Evolutionary conservation across 2,329 filamentous ascomycete species (phyloP).

Genomic region (Myriosclerotinia scirpicola): DNA sequence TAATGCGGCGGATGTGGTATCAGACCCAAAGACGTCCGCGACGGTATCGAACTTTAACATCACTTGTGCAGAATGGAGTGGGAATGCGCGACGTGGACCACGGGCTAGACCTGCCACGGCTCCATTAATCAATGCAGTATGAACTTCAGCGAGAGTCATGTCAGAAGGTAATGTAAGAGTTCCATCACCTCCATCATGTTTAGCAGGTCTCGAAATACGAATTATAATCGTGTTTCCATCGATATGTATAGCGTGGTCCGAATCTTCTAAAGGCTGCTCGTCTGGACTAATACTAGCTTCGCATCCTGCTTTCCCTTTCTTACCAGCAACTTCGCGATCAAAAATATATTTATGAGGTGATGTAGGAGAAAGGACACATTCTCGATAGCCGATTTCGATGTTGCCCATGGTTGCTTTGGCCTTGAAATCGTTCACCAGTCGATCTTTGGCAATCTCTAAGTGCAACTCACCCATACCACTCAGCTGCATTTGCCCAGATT

Average conservation of each 20-base stretch:
- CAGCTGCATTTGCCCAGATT: slow-evolving; percentile 88
- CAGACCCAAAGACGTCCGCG: slow-evolving; percentile 63
- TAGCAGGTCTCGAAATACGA: slow-evolving; percentile 41
- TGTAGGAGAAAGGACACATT: slow-evolving; percentile 65
- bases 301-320: slow-evolving; percentile 74
- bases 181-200: slow-evolving; percentile 42
- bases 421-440: slow-evolving; percentile 85
- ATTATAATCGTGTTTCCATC: slow-evolving; percentile 73
- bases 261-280: slow-evolving; percentile 44
- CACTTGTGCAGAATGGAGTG: slow-evolving; percentile 74
- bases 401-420: slow-evolving; percentile 80
- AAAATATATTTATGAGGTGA: slow-evolving; percentile 61
- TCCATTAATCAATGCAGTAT: slow-evolving; percentile 69
- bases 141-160: slow-evolving; percentile 50
- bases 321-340: slow-evolving; percentile 78
- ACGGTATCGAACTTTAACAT: slow-evolving; percentile 66
- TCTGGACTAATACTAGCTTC: slow-evolving; percentile 66
- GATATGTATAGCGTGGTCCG: slow-evolving; percentile 49
- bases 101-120: slow-evolving; percentile 80
- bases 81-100: slow-evolving; percentile 77
- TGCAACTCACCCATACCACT: slow-evolving; percentile 97
- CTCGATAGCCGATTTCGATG: slow-evolving; percentile 94
- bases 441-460: slow-evolving; percentile 86
- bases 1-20: slow-evolving; percentile 64
- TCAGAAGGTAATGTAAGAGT: slow-evolving; percentile 52